Evolutionary conservation across 164 flowering plant genomes (phyloP).

Genomic region (Protea cynaroides): DNA sequence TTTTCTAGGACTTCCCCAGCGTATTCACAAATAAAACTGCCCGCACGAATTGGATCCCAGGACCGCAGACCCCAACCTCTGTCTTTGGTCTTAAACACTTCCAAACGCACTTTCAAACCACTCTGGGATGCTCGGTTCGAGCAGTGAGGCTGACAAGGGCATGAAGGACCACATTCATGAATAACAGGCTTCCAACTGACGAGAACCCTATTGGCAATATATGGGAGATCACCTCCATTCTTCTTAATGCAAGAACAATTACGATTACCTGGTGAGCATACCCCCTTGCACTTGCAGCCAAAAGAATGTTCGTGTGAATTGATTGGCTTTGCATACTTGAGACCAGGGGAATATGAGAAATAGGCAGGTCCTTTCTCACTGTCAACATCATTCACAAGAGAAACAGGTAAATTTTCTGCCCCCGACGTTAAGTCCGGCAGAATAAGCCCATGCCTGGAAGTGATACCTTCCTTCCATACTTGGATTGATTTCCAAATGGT

Average conservation of each 20-base stretch:
- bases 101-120: conserved; percentile 49
- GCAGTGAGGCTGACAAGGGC: conserved; percentile 45
- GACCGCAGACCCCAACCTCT: conserved; percentile 81
- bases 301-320: conserved; percentile 12
- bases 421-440: conserved; percentile 46
- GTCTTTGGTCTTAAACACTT: conserved; percentile 63
- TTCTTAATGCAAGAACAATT: conserved; percentile 32
- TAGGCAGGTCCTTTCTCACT: conserved; percentile 42
- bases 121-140: conserved; percentile 50
- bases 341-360: conserved; percentile 29
- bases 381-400: conserved; percentile 55
- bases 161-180: conserved; percentile 49
- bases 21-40: conserved; percentile 64
- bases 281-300: conserved; percentile 30
- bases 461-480: conserved; percentile 32
- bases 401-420: conserved; percentile 41
- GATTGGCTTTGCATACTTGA: conserved; percentile 29
- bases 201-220: conserved; percentile 33
- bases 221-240: conserved; percentile 40
- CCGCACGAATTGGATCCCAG: conserved; percentile 71
- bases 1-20: conserved; percentile 50
- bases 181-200: conserved; percentile 28
- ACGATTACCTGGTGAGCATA: conserved; percentile 33
- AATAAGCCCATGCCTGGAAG: conserved; percentile 30
- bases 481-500: conserved; percentile 38